phyloP scores from a whole-genome alignment of 768 basidiomycete species.

The Ramaria rubella region DNA sequence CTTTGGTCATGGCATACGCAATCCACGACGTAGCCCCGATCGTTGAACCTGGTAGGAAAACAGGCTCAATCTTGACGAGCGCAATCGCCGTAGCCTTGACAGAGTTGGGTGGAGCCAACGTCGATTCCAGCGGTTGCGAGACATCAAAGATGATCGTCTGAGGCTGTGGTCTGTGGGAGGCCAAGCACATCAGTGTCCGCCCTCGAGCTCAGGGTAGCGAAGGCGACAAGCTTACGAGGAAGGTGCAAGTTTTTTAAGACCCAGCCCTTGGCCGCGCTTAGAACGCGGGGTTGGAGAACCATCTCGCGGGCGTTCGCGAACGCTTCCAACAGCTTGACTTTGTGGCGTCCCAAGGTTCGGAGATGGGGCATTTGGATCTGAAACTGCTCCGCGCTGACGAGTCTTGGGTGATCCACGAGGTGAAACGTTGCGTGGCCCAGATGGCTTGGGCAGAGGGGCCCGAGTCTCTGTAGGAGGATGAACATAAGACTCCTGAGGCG shows the following conservation, averaged over 20 bases:
- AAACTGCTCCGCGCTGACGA: slow-evolving; percentile 12
- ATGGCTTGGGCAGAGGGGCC: slow-evolving; percentile 17
- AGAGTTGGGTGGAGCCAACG: slow-evolving; percentile 66
- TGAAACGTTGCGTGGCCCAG: slow-evolving; percentile 6
- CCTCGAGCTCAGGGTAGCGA: background rate
- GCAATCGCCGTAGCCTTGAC: slow-evolving; percentile 90
- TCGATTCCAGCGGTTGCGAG: slow-evolving; percentile 60
- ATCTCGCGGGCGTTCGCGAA: slow-evolving; percentile 6
- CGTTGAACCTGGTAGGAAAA: slow-evolving; percentile 79
- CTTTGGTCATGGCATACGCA: slow-evolving; percentile 87
- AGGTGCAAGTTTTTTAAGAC: slow-evolving; percentile 1
- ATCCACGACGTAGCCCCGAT: slow-evolving; percentile 92
- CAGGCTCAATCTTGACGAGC: slow-evolving; percentile 76
- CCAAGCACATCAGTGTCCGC: background rate
- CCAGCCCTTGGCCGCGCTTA: background rate
- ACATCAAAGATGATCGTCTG: slow-evolving; percentile 75
- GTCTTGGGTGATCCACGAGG: slow-evolving; percentile 6
- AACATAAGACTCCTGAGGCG: slow-evolving; percentile 36
- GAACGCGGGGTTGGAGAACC: slow-evolving; percentile 2
- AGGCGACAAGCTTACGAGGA: background rate
- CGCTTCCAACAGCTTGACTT: background rate
- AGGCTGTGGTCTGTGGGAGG: slow-evolving; percentile 42
- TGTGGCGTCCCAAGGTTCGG: background rate
- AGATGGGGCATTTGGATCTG: slow-evolving; percentile 8
- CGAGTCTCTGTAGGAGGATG: slow-evolving; percentile 5